phyloP scores from a whole-genome alignment of 2,329 filamentous ascomycete species.

The Diaporthe sp. region DNA sequence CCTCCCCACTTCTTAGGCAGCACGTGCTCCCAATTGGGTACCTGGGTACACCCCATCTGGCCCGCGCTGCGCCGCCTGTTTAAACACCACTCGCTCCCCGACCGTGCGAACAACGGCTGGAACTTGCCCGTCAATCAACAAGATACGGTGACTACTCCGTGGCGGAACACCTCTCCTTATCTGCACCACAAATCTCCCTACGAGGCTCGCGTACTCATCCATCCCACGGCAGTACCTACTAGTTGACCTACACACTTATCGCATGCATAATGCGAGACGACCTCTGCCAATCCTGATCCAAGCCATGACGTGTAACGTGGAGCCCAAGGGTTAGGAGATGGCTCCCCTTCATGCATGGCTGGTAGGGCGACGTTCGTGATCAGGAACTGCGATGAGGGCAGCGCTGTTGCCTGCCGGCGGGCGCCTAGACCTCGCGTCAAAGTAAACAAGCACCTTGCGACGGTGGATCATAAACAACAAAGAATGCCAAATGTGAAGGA shows the following conservation, averaged over 20 bases:
- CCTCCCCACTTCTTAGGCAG: conserved; percentile 27
- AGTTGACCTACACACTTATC: background rate
- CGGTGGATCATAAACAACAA: background rate
- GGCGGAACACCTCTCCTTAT: background rate
- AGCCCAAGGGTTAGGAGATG: conserved; percentile 13
- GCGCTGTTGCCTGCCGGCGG: conserved; percentile 15
- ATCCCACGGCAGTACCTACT: background rate
- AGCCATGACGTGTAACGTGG: conserved; percentile 24
- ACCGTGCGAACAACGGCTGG: conserved; percentile 22
- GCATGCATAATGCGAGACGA: background rate
- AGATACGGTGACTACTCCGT: background rate
- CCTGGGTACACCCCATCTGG: conserved; percentile 15
- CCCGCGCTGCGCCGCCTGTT: background rate
- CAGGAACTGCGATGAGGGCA: background rate
- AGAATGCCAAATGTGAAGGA: background rate
- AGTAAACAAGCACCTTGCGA: conserved; percentile 13
- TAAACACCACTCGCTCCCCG: conserved; percentile 20
- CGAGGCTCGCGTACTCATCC: background rate
- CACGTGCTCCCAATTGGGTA: conserved; percentile 28
- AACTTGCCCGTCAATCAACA: background rate
- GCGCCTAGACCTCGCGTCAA: background rate
- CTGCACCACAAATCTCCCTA: background rate
- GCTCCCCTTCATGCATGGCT: background rate
- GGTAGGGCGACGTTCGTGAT: background rate
- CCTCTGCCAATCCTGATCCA: background rate